phyloP scores from a whole-genome alignment of 2,329 filamentous ascomycete species.

The Aspergillus alliaceus region DNA sequence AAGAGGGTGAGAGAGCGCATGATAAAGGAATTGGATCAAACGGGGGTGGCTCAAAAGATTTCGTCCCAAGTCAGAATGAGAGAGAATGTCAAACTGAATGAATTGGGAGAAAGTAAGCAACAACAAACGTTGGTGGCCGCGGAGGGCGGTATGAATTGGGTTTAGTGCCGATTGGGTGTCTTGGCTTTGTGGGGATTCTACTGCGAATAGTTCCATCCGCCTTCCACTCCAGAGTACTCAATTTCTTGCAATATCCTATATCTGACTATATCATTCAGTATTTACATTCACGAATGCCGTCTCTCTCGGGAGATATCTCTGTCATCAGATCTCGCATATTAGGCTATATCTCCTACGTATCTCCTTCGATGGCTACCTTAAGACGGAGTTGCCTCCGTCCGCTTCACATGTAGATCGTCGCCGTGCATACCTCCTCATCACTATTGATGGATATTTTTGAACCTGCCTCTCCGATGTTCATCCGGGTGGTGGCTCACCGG shows the following conservation, averaged over 20 bases:
- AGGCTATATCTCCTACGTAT: neutral
- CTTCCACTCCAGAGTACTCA: neutral
- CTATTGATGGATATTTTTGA: conserved; percentile 1
- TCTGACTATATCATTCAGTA: neutral
- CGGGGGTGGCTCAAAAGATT: neutral
- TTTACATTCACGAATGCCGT: neutral
- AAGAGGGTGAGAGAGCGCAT: conserved; percentile 33
- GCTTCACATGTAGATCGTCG: neutral
- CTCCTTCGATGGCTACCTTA: neutral
- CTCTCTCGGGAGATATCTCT: neutral
- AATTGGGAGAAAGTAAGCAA: neutral
- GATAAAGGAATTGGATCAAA: conserved; percentile 1
- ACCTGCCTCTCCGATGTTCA: neutral
- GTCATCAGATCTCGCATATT: neutral
- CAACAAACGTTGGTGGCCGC: neutral
- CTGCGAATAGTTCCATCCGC: neutral
- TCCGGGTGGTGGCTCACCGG: neutral
- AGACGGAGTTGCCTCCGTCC: neutral
- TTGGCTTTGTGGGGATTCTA: neutral
- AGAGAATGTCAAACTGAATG: neutral
- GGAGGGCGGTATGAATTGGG: neutral
- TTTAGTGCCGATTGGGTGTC: neutral
- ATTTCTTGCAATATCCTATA: neutral
- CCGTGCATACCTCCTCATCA: neutral
- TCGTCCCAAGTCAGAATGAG: neutral